These are phyloP conservation scores for Cercospora nicotianae DNA, from an alignment of 2,329 filamentous ascomycete species.

Conservation along the genomic window DNA sequence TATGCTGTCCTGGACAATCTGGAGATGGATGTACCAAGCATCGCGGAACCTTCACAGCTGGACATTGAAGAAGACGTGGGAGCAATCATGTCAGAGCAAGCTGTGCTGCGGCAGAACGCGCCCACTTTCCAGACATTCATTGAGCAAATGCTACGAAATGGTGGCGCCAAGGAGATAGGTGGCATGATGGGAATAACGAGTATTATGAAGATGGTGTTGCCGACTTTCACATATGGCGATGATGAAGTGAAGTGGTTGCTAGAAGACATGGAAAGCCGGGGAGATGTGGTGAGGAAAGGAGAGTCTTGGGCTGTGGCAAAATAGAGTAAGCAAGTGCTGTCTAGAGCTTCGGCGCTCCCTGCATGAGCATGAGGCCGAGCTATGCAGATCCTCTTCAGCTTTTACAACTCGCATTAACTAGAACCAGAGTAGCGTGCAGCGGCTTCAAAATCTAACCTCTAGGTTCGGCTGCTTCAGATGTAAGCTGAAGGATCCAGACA, in stretches of 20 bases:
- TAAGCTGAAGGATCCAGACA: neutral
- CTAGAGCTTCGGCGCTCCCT: neutral
- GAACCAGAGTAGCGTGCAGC: neutral
- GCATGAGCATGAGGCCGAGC: neutral
- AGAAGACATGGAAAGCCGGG: slow-evolving; percentile 70
- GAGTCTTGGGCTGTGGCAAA: slow-evolving; percentile 35
- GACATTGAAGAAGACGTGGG: slow-evolving; percentile 46
- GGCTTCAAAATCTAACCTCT: neutral
- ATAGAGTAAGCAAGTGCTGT: neutral
- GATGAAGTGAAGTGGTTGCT: slow-evolving; percentile 85
- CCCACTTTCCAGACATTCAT: slow-evolving; percentile 89
- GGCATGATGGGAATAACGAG: slow-evolving; percentile 85
- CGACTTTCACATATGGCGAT: slow-evolving; percentile 84
- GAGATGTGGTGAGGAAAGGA: slow-evolving; percentile 56
- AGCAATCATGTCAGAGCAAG: slow-evolving; percentile 54
- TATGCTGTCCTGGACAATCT: slow-evolving; percentile 70
- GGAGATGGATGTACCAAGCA: slow-evolving; percentile 39
- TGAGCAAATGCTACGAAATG: slow-evolving; percentile 91
- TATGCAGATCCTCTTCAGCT: neutral
- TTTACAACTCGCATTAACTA: neutral
- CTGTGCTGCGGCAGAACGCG: slow-evolving; percentile 66
- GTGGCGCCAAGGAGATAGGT: slow-evolving; percentile 51
- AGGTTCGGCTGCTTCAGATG: neutral
- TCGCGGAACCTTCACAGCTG: slow-evolving; percentile 37
- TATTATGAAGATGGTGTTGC: slow-evolving; percentile 92